Evolutionary conservation across 495 filamentous ascomycete genomes (phyloP).

Genomic region (Peziza echinospora): DNA sequence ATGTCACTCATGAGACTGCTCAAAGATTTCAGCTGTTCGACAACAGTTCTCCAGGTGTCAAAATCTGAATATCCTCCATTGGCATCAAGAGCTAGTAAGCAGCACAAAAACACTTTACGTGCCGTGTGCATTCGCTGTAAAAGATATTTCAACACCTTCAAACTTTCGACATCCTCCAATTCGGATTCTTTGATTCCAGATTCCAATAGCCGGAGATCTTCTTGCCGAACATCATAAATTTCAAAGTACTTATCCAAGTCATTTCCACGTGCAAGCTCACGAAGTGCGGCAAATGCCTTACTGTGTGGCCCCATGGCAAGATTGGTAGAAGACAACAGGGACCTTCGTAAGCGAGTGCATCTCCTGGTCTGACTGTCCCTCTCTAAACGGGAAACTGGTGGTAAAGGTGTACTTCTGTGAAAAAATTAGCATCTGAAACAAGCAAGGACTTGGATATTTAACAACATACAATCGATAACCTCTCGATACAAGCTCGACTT

Average conservation of each 20-base stretch:
- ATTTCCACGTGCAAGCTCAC: conserved; percentile 48
- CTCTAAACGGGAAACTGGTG: conserved; percentile 65
- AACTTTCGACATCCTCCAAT: conserved; percentile 51
- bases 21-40: conserved; percentile 49
- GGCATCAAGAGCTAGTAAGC: conserved; percentile 68
- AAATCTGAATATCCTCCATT: conserved; percentile 64
- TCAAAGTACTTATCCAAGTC: conserved; percentile 80
- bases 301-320: conserved; percentile 48
- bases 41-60: conserved; percentile 51
- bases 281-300: conserved; percentile 41
- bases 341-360: conserved; percentile 55
- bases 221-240: conserved; percentile 69
- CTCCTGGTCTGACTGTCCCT: conserved; percentile 54
- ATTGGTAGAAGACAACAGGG: conserved; percentile 43
- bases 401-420: conserved; percentile 56
- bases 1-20: conserved; percentile 35
- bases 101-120: conserved; percentile 66
- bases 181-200: conserved; percentile 37
- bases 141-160: conserved; percentile 56
- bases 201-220: conserved; percentile 49
- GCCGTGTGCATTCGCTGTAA: conserved; percentile 60
- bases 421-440: too few relatives aligned
- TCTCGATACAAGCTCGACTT: conserved; percentile 85
- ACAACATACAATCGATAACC: conserved; percentile 66
- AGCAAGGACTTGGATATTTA: too few relatives aligned